These are phyloP conservation scores for Sugiyamaella xylanicola DNA, from an alignment of 1,139 yeast genomes.

Conservation along the genomic window DNA sequence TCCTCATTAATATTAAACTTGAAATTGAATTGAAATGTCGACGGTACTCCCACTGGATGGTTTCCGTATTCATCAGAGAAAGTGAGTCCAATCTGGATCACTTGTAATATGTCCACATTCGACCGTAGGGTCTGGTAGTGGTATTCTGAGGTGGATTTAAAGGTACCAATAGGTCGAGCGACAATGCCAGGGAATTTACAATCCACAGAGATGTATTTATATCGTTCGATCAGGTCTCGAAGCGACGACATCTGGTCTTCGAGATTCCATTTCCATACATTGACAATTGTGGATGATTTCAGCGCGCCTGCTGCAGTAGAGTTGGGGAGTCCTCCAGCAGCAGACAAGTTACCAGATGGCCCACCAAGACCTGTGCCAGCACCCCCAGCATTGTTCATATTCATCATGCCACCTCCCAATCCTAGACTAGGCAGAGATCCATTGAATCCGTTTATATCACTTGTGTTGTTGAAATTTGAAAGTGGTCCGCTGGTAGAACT, in stretches of 20 bases:
- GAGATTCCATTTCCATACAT: conserved; percentile 87
- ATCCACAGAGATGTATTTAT: conserved; percentile 68
- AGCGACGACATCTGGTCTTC: conserved; percentile 78
- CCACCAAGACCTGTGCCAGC: not conserved
- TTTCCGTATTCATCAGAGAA: conserved; percentile 76
- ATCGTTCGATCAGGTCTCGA: conserved; percentile 68
- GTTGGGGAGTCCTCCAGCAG: conserved; percentile 1
- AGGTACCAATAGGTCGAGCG: conserved; percentile 95
- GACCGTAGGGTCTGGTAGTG: conserved; percentile 94
- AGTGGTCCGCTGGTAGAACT: not conserved
- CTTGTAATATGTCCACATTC: conserved; percentile 81
- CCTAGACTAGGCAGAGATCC: conserved; percentile 7
- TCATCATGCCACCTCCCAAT: conserved; percentile 8
- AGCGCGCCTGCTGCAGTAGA: not conserved
- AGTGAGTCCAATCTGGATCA: conserved; percentile 87
- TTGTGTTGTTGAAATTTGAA: not conserved
- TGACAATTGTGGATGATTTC: conserved; percentile 22
- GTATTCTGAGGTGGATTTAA: conserved; percentile 85
- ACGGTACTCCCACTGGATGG: conserved; percentile 60
- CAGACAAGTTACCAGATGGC: not conserved
- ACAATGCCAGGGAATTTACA: conserved; percentile 96
- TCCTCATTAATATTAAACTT: conserved; percentile 68
- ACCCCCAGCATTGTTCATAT: not conserved
- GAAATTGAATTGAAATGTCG: conserved; percentile 96
- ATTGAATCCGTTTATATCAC: conserved; percentile 1